Percentiles rank a stretch among this genome's conserved stretches.
phyloP scores from a whole-genome alignment of 2,329 filamentous ascomycete genomes.

The Intubia oerlemansii region DNA sequence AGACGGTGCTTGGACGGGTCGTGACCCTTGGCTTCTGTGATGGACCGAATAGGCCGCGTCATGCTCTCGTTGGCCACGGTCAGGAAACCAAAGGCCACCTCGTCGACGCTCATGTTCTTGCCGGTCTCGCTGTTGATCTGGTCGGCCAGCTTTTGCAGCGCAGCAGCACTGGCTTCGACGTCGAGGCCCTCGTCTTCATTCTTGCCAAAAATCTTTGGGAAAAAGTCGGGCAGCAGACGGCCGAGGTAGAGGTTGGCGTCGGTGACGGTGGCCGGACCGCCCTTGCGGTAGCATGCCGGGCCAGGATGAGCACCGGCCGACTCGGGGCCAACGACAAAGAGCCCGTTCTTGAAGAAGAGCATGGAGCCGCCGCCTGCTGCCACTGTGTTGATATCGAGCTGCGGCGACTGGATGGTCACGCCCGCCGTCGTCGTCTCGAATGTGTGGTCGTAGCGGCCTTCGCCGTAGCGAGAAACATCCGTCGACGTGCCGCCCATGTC shows the following conservation, averaged over 20 bases:
- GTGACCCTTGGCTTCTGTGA: slow-evolving; percentile 83
- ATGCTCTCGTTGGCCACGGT: slow-evolving; percentile 83
- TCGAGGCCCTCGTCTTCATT: slow-evolving; percentile 71
- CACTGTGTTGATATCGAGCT: slow-evolving; percentile 88
- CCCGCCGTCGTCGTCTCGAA: slow-evolving; percentile 63
- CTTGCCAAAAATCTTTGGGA: slow-evolving; percentile 86
- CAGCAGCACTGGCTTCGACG: slow-evolving; percentile 47
- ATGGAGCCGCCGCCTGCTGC: slow-evolving; percentile 73
- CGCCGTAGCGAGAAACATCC: slow-evolving; percentile 72
- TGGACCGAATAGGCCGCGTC: slow-evolving; percentile 71
- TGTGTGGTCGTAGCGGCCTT: slow-evolving; percentile 75
- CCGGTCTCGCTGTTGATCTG: slow-evolving; percentile 60
- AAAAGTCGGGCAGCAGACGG: slow-evolving; percentile 70
- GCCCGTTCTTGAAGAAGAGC: slow-evolving; percentile 70
- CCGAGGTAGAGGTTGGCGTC: slow-evolving; percentile 80
- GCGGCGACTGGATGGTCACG: slow-evolving; percentile 82
- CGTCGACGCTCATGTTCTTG: slow-evolving; percentile 53
- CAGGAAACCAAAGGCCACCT: slow-evolving; percentile 76
- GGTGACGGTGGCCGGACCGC: slow-evolving; percentile 76
- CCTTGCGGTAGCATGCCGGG: slow-evolving; percentile 79
- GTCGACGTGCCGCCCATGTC: slow-evolving; percentile 93
- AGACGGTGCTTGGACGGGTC: slow-evolving; percentile 81
- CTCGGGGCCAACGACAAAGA: slow-evolving; percentile 81
- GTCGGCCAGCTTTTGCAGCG: slow-evolving; percentile 55
- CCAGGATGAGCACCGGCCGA: slow-evolving; percentile 78